Base-by-base conservation (phyloP, 2,329 filamentous ascomycete genomes). In the Helminthosporium solani region DNA sequence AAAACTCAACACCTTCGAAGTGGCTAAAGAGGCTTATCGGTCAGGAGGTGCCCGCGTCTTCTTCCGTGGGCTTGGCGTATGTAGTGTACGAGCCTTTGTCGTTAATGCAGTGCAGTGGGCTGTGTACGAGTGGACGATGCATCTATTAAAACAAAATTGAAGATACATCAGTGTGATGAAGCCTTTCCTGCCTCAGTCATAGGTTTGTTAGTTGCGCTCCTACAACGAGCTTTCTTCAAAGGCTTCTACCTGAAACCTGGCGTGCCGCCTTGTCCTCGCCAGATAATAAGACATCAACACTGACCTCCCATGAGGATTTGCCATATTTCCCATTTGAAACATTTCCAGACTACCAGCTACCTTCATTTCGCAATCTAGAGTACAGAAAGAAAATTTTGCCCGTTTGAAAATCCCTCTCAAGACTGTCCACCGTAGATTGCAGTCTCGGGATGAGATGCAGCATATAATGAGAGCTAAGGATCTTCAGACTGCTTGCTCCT, bases 21-120 rank as follows among this genome's bases (percentile, higher is more conserved):
- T 92, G 33, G 82, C 87, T 0, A 81, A 71, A 53, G 73, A 82
- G 33, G 81, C 85, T 0, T 95, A 92, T 63, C 75, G 77, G 49
- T 83, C 78, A 5, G 89, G 94, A 73, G 85, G 86, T 27, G 70
- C 85, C 31, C 75, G 79, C 39, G 87, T 89, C 20, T 95, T 95
- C 76, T 94, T 92, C 73, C 80, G 88, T 70, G 89, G 88, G 1
- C 69, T 97, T 33, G 83, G 84, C 0, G 78, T 96, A 25, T 97
- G 92, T 69, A 95, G 88, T 68, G 71, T 87, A 7, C 78, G 92
- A 56, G 92, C 92, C 0, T 96, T 97, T 67, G 75, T 95, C 42
- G 92, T 96, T 31, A 96, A 96, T 73, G 91, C 92, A 2, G 87
- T 89, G n/a, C 83, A 85, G 74, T 97, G 91, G 91, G 86, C 87